These are phyloP conservation scores for Stemphylium lycopersici DNA, from an alignment of 2,329 filamentous ascomycete genomes.

Conservation along the genomic window DNA sequence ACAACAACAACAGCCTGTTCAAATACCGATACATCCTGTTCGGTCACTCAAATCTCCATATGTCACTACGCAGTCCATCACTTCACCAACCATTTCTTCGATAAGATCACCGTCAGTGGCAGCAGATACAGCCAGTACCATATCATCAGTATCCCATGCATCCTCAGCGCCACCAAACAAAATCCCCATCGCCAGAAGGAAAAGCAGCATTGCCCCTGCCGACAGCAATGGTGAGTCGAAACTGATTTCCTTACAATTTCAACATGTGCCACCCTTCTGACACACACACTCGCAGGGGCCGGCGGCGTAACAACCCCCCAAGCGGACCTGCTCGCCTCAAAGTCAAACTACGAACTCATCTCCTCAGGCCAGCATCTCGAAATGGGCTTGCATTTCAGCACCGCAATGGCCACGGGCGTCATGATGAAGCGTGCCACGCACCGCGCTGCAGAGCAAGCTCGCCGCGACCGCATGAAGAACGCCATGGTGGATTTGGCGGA, in stretches of 20 bases:
- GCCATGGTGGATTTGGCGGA: conserved; percentile 42
- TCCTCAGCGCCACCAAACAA: conserved; percentile 33
- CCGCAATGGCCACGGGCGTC: conserved; percentile 40
- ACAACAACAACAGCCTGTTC: conserved; percentile 2
- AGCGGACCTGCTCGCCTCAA: conserved; percentile 37
- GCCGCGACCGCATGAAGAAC: conserved; percentile 40
- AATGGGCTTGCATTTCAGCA: conserved; percentile 42
- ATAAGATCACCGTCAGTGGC: conserved; percentile 27
- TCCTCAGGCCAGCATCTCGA: conserved; percentile 38
- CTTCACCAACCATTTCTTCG: conserved; percentile 23
- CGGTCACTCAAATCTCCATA: conserved; percentile 23
- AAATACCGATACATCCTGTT: conserved; percentile 25
- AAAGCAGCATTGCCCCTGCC: conserved; percentile 25
- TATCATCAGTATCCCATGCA: conserved; percentile 33
- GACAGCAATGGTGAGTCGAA: conserved; percentile 30
- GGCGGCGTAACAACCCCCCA: conserved; percentile 35
- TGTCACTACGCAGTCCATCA: conserved; percentile 9
- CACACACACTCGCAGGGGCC: conserved; percentile 14
- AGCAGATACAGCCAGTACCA: conserved; percentile 31
- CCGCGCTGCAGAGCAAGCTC: conserved; percentile 40
- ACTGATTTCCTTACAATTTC: too few species aligned
- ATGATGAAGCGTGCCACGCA: conserved; percentile 44
- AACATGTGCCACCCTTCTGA: not conserved
- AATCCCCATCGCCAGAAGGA: conserved; percentile 31
- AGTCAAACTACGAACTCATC: conserved; percentile 41